Evolutionary conservation across 352 stramenopile species (phyloP), one percentile per base, ranked within the genome.

Genomic region (Phytophthora melonis): DNA sequence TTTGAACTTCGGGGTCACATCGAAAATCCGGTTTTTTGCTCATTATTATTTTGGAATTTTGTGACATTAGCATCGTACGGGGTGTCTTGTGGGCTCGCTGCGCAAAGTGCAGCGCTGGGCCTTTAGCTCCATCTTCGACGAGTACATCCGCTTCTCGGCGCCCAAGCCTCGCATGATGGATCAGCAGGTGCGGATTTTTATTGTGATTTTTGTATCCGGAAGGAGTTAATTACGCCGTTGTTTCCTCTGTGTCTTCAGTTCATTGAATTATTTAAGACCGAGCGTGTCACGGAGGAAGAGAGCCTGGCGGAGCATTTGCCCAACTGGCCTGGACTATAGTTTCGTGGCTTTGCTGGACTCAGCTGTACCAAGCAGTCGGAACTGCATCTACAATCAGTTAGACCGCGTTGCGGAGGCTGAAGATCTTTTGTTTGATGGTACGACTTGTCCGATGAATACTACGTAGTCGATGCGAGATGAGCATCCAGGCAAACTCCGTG

Each of bases 121-220:
- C 18, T 92, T 93, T 63, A 92, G 86, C 69, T 93, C 86, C 36
- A 93, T 93, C 52, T 93, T 94, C 54, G 85, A 94, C 72, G 89
- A 96, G 70, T 96, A 96, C 79, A 93, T 94, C 45, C 86, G 89
- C 50, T 95, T 95, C 67, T 95, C 90, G 5, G 79, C 83, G 5
- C 90, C 90, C 10, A 97, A 97, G 67, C 86, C 87, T 9, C 87
- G 90, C 32, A 94, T 97, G 83, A 93, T 94, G 86, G 89, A 96
- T 78, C 89, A 97, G 66, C 87, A 95, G 78, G 87, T 95, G 53
- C 13, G 47, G 1, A 7, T 34, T 64, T 19, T 50, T 58, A 6
- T 30, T 21, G 6, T 66, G 39, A 25, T 19, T 53, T 53, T 23
- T 30, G 27, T 30, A 30, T 30, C 27, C 27, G 27, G 27, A 30